phyloP scores from a whole-genome alignment of 352 stramenopile species.

The Phytophthora fragariae region DNA sequence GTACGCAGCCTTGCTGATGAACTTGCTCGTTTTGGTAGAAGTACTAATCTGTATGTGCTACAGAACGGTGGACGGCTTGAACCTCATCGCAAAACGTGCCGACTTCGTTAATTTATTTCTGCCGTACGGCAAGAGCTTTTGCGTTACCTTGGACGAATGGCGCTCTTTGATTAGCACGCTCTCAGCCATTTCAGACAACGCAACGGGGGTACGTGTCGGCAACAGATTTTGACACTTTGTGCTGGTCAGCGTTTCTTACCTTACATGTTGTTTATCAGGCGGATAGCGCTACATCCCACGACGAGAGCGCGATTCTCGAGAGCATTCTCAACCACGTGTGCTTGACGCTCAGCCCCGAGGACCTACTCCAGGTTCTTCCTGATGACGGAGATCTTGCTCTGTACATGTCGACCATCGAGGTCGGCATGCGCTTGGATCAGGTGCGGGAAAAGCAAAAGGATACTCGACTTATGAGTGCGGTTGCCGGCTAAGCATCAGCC shows the following conservation, averaged over 20 bases:
- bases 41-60: conserved; percentile 22
- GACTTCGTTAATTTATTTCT: conserved; percentile 74
- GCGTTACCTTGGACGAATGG: conserved; percentile 78
- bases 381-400: conserved; percentile 78
- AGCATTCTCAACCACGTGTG: conserved; percentile 77
- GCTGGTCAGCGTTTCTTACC: conserved; percentile 8
- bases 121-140: conserved; percentile 78
- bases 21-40: neutral
- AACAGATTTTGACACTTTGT: neutral
- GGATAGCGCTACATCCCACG: conserved; percentile 14
- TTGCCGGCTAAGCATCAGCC: conserved; percentile 20
- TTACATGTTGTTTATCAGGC: conserved; percentile 3
- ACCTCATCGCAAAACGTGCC: conserved; percentile 56
- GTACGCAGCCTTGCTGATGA: conserved; percentile 37
- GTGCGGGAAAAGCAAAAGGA: conserved; percentile 42
- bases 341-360: conserved; percentile 74
- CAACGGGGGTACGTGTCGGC: conserved; percentile 40
- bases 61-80: conserved; percentile 62
- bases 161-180: conserved; percentile 74
- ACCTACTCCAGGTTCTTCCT: conserved; percentile 79
- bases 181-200: conserved; percentile 51
- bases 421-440: conserved; percentile 61
- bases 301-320: conserved; percentile 60
- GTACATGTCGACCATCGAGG: conserved; percentile 82
- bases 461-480: conserved; percentile 23